Evolutionary conservation across 352 stramenopile species (phyloP).

Genomic region (Paralagenidium karlingii): DNA sequence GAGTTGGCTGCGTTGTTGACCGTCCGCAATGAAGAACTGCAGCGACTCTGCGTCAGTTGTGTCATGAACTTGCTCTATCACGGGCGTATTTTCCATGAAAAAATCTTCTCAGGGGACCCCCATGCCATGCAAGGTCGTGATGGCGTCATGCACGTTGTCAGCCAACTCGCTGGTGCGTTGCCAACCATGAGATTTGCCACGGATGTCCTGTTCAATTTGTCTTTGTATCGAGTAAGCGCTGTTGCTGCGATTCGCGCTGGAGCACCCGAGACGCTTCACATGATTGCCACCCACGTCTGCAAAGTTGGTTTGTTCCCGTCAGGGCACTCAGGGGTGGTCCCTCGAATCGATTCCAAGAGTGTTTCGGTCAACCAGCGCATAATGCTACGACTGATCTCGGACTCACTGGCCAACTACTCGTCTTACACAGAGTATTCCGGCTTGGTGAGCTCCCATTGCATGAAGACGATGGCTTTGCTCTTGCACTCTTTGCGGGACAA

Average conservation of each 20-base stretch:
- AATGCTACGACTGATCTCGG: slow-evolving; percentile 31
- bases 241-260: slow-evolving; percentile 34
- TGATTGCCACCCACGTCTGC: slow-evolving; percentile 24
- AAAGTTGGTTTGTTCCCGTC: too few relatives aligned
- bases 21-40: slow-evolving; percentile 33
- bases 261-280: slow-evolving; percentile 40
- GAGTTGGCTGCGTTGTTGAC: slow-evolving; percentile 61
- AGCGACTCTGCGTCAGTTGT: slow-evolving; percentile 44
- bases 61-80: slow-evolving; percentile 62
- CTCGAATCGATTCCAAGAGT: too few relatives aligned
- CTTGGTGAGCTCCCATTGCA: slow-evolving; percentile 23
- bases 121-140: slow-evolving; percentile 52
- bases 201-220: slow-evolving; percentile 63
- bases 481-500: slow-evolving; percentile 29
- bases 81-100: slow-evolving; percentile 45
- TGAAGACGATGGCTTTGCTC: slow-evolving; percentile 42
- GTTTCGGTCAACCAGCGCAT: too few relatives aligned
- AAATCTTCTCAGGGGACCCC: slow-evolving; percentile 56
- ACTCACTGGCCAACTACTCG: slow-evolving; percentile 57
- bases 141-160: slow-evolving; percentile 49
- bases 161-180: slow-evolving; percentile 19
- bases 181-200: slow-evolving; percentile 38
- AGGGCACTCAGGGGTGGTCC: too few relatives aligned
- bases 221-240: slow-evolving; percentile 42
- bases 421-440: slow-evolving; percentile 46